These are phyloP conservation scores for Lignosus rhinocerotis DNA, from an alignment of 1,284 basidiomycete genomes.

Conservation along the genomic window DNA sequence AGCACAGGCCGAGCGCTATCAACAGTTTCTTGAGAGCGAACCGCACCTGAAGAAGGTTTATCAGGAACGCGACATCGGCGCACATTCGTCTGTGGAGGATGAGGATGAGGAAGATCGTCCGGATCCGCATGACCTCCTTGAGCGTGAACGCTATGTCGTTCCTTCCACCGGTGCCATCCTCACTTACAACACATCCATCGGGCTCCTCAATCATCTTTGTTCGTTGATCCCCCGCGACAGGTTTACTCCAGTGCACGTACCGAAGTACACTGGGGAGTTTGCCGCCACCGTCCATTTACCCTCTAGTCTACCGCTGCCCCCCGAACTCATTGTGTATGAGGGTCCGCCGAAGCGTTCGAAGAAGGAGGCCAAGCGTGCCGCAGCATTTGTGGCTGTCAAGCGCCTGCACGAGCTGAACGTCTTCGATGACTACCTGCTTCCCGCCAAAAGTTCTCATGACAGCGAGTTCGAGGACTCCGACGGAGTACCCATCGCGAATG, in stretches of 20 bases:
- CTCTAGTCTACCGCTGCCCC: slow-evolving; percentile 60
- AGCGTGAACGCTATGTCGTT: slow-evolving; percentile 72
- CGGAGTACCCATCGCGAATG: slow-evolving; percentile 43
- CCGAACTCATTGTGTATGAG: slow-evolving; percentile 49
- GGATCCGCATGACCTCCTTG: slow-evolving; percentile 54
- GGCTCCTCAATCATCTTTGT: slow-evolving; percentile 71
- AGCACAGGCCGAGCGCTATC: slow-evolving; percentile 56
- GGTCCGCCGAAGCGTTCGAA: slow-evolving; percentile 66
- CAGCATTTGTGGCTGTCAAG: slow-evolving; percentile 74
- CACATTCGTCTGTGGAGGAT: slow-evolving; percentile 27
- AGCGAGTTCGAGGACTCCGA: slow-evolving; percentile 54
- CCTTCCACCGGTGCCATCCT: slow-evolving; percentile 72
- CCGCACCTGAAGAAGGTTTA: slow-evolving; percentile 63
- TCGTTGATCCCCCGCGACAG: slow-evolving; percentile 71
- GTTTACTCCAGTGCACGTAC: slow-evolving; percentile 60
- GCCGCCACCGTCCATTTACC: slow-evolving; percentile 63
- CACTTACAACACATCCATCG: slow-evolving; percentile 73
- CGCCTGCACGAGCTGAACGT: slow-evolving; percentile 67
- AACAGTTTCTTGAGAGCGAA: slow-evolving; percentile 58
- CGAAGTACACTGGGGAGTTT: slow-evolving; percentile 65
- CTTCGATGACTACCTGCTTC: slow-evolving; percentile 79
- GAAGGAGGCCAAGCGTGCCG: slow-evolving; percentile 78
- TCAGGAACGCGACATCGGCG: slow-evolving; percentile 45
- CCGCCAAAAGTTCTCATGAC: slow-evolving; percentile 44
- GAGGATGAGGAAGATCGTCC: slow-evolving; percentile 47